Evolutionary conservation across 495 filamentous ascomycete species (phyloP).

Genomic region (Cercophora scortea): DNA sequence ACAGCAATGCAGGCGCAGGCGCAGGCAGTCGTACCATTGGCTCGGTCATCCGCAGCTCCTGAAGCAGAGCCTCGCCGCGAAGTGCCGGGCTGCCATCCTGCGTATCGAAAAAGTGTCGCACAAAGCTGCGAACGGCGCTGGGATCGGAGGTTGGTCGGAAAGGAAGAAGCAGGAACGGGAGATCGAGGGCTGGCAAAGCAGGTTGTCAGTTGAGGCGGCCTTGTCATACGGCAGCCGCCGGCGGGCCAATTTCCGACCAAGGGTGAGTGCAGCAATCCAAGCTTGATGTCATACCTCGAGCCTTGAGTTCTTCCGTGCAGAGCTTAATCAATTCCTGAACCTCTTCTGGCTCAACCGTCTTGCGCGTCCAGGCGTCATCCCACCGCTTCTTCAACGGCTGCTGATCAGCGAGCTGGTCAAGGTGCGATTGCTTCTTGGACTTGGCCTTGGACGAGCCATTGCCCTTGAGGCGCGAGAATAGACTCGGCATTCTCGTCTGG

Average conservation of each 20-base stretch:
- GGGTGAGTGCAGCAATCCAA: slow-evolving; percentile 12
- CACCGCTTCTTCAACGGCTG: slow-evolving; percentile 62
- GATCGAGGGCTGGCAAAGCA: slow-evolving; percentile 60
- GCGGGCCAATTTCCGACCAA: slow-evolving; percentile 1
- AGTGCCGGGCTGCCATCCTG: slow-evolving; percentile 45
- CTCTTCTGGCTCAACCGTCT: slow-evolving; percentile 80
- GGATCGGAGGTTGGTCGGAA: slow-evolving; percentile 90
- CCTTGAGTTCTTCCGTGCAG: slow-evolving; percentile 88
- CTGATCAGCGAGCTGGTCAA: slow-evolving; percentile 37
- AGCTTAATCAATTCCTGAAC: slow-evolving; percentile 76
- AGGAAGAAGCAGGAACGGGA: slow-evolving; percentile 90
- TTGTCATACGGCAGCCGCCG: slow-evolving; percentile 9
- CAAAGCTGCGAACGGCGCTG: slow-evolving; percentile 81
- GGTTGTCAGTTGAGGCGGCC: slow-evolving; percentile 24
- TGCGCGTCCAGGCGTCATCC: slow-evolving; percentile 85
- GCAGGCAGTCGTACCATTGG: slow-evolving; percentile 62
- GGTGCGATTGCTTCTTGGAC: slow-evolving; percentile 52
- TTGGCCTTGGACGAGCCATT: slow-evolving; percentile 57
- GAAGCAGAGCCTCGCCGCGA: slow-evolving; percentile 61
- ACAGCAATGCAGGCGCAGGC: not conserved
- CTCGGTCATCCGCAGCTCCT: slow-evolving; percentile 88
- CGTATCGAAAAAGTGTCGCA: slow-evolving; percentile 83
- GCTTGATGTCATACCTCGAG: slow-evolving; percentile 65
- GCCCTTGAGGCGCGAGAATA: slow-evolving; percentile 69
- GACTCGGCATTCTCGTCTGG: slow-evolving; percentile 43